phyloP scores from a whole-genome alignment of 176 grass and related monocot species.

The Carex cristatella region DNA sequence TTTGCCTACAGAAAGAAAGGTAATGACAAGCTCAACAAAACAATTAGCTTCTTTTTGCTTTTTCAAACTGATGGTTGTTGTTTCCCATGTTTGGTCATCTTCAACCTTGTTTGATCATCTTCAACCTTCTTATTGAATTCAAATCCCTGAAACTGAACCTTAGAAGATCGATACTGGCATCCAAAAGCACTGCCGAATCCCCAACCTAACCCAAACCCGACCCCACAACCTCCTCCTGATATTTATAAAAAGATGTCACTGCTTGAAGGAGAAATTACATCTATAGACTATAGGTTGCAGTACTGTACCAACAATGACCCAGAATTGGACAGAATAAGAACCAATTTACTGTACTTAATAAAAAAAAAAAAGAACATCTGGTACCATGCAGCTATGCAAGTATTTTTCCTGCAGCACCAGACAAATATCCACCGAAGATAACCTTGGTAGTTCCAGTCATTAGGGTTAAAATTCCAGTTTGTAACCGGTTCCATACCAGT shows the following conservation, averaged over 20 bases:
- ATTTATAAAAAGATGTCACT: constrained; percentile 25
- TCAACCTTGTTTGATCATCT: constrained; percentile 35
- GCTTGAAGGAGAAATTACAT: background rate
- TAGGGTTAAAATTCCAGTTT: background rate
- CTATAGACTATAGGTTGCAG: background rate
- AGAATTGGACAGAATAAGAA: background rate
- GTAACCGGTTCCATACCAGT: background rate
- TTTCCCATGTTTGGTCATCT: constrained; percentile 19
- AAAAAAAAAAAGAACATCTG: background rate
- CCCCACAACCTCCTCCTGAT: constrained; percentile 74
- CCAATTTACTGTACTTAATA: background rate
- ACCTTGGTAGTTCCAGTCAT: background rate
- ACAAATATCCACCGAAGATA: background rate
- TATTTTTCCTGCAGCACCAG: background rate
- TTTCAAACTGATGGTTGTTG: constrained; percentile 16
- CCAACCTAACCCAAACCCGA: constrained; percentile 83
- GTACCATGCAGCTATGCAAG: background rate
- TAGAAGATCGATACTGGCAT: constrained; percentile 82
- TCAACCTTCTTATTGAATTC: constrained; percentile 59
- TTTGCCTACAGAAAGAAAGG: background rate
- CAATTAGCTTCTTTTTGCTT: constrained; percentile 42
- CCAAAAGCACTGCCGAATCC: constrained; percentile 88
- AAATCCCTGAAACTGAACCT: constrained; percentile 76
- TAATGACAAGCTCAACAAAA: background rate
- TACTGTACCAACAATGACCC: background rate